These are phyloP conservation scores for Hortiboletus flavorubellus DNA, from an alignment of 768 basidiomycete species.

Conservation along the genomic window DNA sequence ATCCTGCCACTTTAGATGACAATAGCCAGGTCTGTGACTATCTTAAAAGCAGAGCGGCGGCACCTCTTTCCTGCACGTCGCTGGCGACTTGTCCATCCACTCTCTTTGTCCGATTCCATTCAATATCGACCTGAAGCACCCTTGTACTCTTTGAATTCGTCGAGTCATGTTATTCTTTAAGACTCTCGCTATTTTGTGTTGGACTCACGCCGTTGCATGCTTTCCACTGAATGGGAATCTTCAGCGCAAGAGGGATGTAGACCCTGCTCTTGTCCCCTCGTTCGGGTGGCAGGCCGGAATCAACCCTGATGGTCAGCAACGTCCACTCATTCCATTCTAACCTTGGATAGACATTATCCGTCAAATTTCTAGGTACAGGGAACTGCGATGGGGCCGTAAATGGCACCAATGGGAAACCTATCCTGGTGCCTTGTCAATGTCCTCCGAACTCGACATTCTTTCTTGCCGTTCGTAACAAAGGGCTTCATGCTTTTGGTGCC, in stretches of 20 bases:
- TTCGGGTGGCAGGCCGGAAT: conserved; percentile 55
- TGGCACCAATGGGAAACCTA: conserved; percentile 50
- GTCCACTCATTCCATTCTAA: not conserved
- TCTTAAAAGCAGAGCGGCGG: not conserved
- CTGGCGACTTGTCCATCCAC: conserved; percentile 16
- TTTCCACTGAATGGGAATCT: conserved; percentile 15
- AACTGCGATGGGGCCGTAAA: conserved; percentile 64
- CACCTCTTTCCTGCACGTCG: conserved; percentile 7
- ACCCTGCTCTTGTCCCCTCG: conserved; percentile 54
- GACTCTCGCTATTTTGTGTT: conserved; percentile 9
- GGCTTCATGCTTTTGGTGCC: not conserved
- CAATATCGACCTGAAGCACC: not conserved
- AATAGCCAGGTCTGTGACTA: not conserved
- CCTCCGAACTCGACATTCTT: conserved; percentile 55
- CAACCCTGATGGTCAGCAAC: conserved; percentile 56
- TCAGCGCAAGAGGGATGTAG: conserved; percentile 41
- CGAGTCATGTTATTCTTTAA: conserved; percentile 16
- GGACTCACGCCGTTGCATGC: conserved; percentile 4
- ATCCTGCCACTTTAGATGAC: conserved; percentile 13
- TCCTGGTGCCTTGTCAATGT: conserved; percentile 64
- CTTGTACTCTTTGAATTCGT: not conserved
- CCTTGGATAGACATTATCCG: not conserved
- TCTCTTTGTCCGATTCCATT: conserved; percentile 1
- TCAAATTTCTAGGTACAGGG: conserved; percentile 44
- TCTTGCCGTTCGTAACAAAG: conserved; percentile 38